A percentile compares a stretch with the other conserved stretches of the same genome.
These are phyloP conservation scores for Paratinospora sagittata DNA, from an alignment of 164 flowering plant genomes.

Conservation along the genomic window DNA sequence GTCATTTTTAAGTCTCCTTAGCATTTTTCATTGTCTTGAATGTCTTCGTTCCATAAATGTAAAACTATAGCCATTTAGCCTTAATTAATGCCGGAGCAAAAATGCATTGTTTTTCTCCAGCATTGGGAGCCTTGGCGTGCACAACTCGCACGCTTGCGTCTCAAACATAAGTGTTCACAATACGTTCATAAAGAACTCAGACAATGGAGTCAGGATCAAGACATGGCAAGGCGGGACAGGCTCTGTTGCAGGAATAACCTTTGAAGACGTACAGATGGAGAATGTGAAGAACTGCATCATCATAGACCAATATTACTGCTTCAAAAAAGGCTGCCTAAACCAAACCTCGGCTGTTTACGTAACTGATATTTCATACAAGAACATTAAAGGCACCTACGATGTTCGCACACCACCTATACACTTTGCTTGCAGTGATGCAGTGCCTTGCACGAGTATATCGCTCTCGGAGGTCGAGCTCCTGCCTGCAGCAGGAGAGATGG, in stretches of 20 bases:
- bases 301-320: slow-evolving; percentile 72
- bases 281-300: slow-evolving; percentile 63
- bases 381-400: slow-evolving; percentile 68
- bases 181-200: slow-evolving; percentile 43
- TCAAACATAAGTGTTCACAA: slow-evolving; percentile 46
- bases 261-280: slow-evolving; percentile 53
- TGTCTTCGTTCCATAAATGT: too few species aligned
- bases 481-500: slow-evolving; percentile 44
- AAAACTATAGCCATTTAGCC: too few species aligned
- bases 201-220: slow-evolving; percentile 67
- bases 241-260: slow-evolving; percentile 37
- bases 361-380: slow-evolving; percentile 36
- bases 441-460: slow-evolving; percentile 62
- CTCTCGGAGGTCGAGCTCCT: slow-evolving; percentile 59
- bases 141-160: slow-evolving; percentile 56
- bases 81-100: too few species aligned
- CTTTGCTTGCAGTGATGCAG: slow-evolving; percentile 67
- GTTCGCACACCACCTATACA: slow-evolving; percentile 53
- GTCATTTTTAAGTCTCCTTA: too few species aligned
- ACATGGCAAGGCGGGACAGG: slow-evolving; percentile 89
- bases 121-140: slow-evolving; percentile 65
- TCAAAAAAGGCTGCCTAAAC: slow-evolving; percentile 43
- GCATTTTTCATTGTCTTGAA: too few species aligned
- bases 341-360: slow-evolving; percentile 58
- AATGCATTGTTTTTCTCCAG: slow-evolving; percentile 18